phyloP scores from a whole-genome alignment of 768 basidiomycete genomes.

The Suillus brevipes region DNA sequence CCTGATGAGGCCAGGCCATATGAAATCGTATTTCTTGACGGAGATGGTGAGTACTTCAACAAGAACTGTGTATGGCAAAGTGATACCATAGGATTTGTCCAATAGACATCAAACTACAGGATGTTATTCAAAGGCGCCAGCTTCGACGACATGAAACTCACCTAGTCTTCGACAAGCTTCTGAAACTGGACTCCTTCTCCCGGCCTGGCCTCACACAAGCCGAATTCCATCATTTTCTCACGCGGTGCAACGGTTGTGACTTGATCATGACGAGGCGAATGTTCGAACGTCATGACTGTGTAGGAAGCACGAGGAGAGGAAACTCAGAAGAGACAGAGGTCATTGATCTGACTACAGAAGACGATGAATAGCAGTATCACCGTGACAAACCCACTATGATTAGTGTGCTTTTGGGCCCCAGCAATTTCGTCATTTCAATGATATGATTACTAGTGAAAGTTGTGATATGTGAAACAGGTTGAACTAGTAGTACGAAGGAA shows the following conservation, averaged over 20 bases:
- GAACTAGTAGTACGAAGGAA: no score
- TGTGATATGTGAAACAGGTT: no score
- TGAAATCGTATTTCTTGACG: background rate
- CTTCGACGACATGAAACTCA: background rate
- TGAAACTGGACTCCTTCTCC: slow-evolving; percentile 3
- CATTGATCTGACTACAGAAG: background rate
- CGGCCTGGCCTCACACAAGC: background rate
- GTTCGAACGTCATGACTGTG: background rate
- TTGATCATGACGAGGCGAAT: slow-evolving; percentile 4
- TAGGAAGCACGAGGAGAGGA: background rate
- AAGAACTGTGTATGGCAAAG: background rate
- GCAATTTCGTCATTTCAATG: no score
- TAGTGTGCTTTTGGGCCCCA: no score
- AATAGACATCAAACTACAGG: background rate
- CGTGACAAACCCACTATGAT: no score
- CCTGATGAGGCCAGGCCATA: background rate
- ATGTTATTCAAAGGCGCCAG: background rate
- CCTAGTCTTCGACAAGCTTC: background rate
- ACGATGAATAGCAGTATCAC: background rate
- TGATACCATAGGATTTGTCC: background rate
- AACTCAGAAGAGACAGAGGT: background rate
- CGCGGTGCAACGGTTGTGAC: background rate
- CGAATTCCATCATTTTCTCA: background rate
- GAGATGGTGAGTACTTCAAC: background rate
- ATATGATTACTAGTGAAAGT: no score